Evolutionary conservation across 2,329 filamentous ascomycete genomes (phyloP).

Genomic region (Byssoonygena ceratinophila): DNA sequence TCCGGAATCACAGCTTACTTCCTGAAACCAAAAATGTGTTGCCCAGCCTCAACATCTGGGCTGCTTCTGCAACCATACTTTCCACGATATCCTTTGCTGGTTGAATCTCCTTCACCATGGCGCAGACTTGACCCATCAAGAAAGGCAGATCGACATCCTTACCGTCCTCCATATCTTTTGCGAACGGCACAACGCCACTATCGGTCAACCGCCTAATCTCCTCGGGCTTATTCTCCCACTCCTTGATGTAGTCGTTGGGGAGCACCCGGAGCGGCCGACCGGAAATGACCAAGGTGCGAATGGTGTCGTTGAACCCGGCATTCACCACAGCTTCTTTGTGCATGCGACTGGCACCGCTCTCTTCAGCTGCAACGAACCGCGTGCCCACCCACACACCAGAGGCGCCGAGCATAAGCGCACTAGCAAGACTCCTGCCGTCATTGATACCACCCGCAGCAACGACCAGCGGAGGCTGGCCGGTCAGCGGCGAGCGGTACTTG

Average conservation of each 20-base stretch:
- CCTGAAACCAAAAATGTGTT: conserved; percentile 45
- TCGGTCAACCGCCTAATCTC: conserved; percentile 67
- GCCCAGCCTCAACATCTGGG: conserved; percentile 54
- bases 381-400: conserved; percentile 90
- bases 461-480: conserved; percentile 62
- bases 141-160: conserved; percentile 77
- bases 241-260: conserved; percentile 71
- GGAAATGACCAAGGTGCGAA: conserved; percentile 69
- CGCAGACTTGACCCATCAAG: conserved; percentile 89
- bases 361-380: conserved; percentile 71
- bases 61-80: conserved; percentile 75
- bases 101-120: conserved; percentile 63
- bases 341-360: conserved; percentile 68
- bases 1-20: conserved; percentile 10
- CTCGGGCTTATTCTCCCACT: conserved; percentile 67
- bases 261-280: conserved; percentile 71
- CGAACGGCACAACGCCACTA: conserved; percentile 66
- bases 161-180: conserved; percentile 70
- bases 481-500: conserved; percentile 59
- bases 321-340: conserved; percentile 76
- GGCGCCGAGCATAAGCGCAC: conserved; percentile 77
- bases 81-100: conserved; percentile 75
- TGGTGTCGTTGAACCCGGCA: conserved; percentile 69
- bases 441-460: conserved; percentile 82
- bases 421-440: conserved; percentile 70